phyloP scores from a whole-genome alignment of 2,329 filamentous ascomycete genomes.

The Ascomycota sp. region DNA sequence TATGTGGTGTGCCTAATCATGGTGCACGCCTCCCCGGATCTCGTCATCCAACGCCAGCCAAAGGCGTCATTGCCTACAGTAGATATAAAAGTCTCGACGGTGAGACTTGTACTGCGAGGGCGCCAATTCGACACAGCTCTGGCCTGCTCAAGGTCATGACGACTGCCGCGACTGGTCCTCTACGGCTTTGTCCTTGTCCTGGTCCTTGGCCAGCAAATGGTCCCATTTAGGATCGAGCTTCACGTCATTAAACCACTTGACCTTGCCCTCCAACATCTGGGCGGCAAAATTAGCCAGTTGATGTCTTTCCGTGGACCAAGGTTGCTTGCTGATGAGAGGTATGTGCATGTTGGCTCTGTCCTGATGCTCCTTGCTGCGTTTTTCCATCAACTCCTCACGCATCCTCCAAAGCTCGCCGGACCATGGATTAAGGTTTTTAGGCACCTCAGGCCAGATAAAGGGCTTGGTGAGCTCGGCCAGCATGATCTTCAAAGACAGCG shows the following conservation, averaged over 20 bases:
- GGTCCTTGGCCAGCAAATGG: conserved; percentile 8
- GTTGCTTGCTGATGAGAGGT: conserved; percentile 19
- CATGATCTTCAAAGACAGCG: conserved; percentile 71
- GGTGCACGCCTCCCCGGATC: too few relatives aligned
- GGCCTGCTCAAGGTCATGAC: too few relatives aligned
- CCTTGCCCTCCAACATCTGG: conserved; percentile 37
- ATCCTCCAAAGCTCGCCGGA: conserved; percentile 38
- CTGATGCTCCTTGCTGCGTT: conserved; percentile 16
- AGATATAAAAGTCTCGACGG: too few relatives aligned
- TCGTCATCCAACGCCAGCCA: too few relatives aligned
- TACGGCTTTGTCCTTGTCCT: conserved; percentile 2
- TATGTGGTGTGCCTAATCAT: too few relatives aligned
- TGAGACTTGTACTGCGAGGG: too few relatives aligned
- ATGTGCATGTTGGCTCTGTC: conserved; percentile 13
- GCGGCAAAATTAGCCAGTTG: conserved; percentile 42
- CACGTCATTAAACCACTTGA: conserved; percentile 35
- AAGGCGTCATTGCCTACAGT: too few relatives aligned
- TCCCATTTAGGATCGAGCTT: conserved; percentile 27
- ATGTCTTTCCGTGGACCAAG: conserved; percentile 19
- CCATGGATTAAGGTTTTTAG: conserved; percentile 42
- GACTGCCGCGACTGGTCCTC: too few relatives aligned
- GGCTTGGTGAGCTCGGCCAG: conserved; percentile 73
- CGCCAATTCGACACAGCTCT: too few relatives aligned
- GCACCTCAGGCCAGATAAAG: conserved; percentile 68
- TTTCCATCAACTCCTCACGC: conserved; percentile 24